Evolutionary conservation across 192 early-diverging fungal species (phyloP).

Genomic region (Backusella tarrabulga): DNA sequence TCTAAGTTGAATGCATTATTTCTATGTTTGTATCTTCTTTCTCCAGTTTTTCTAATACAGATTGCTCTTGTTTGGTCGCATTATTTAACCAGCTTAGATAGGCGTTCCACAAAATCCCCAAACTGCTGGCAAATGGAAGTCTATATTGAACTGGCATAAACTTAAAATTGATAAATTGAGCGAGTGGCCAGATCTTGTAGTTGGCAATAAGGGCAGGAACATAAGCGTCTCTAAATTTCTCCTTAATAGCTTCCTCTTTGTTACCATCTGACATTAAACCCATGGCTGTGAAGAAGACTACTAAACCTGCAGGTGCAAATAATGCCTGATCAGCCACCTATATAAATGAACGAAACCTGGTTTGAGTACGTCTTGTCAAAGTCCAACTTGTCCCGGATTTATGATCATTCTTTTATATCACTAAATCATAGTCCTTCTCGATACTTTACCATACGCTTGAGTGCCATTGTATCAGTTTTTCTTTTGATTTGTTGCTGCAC

Average conservation of each 20-base stretch:
- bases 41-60: background rate
- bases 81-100: conserved; percentile 72
- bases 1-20: background rate
- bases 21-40: background rate
- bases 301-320: conserved; percentile 70
- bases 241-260: conserved; percentile 46
- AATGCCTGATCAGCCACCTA: conserved; percentile 55
- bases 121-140: conserved; percentile 67
- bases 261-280: conserved; percentile 55
- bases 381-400: too few species aligned
- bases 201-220: conserved; percentile 62
- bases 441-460: conserved; percentile 47
- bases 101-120: conserved; percentile 75
- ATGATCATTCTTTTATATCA: background rate
- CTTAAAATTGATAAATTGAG: conserved; percentile 72
- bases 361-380: background rate
- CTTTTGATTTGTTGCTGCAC: background rate
- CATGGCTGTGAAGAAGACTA: conserved; percentile 63
- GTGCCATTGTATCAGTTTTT: conserved; percentile 28
- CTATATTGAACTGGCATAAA: conserved; percentile 64
- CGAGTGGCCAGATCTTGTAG: conserved; percentile 73
- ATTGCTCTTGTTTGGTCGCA: conserved; percentile 24
- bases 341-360: background rate
- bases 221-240: conserved; percentile 59
- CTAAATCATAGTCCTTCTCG: background rate